A percentile compares a stretch with the other conserved stretches of the same genome.
Evolutionary conservation across 2,329 filamentous ascomycete genomes (phyloP).

Genomic region (Colletotrichum gloeosporioides): DNA sequence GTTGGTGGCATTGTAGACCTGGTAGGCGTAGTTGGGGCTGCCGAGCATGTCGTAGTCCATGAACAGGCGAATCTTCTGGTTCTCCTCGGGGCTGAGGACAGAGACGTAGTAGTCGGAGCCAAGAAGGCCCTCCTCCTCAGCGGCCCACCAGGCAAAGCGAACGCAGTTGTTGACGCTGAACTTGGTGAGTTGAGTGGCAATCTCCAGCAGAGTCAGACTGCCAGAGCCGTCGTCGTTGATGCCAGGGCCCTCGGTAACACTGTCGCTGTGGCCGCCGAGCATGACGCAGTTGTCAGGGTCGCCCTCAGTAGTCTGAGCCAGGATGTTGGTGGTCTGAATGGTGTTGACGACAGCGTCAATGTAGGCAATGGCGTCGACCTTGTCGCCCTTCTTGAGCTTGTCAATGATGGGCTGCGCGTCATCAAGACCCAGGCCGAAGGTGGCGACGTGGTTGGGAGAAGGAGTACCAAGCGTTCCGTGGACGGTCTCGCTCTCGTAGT

Average conservation of each 20-base stretch:
- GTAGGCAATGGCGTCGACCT: conserved; percentile 61
- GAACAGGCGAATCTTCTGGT: conserved; percentile 66
- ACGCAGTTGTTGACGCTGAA: conserved; percentile 69
- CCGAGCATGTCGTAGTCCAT: conserved; percentile 77
- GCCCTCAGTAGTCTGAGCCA: conserved; percentile 65
- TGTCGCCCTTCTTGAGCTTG: conserved; percentile 56
- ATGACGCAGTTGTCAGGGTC: conserved; percentile 69
- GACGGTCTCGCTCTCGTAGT: conserved; percentile 68
- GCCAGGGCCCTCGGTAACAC: conserved; percentile 67
- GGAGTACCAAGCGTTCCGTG: conserved; percentile 73
- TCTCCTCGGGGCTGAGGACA: conserved; percentile 61
- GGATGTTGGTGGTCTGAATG: conserved; percentile 63
- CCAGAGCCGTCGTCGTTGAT: conserved; percentile 83
- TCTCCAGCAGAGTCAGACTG: conserved; percentile 64
- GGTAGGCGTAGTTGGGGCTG: conserved; percentile 70
- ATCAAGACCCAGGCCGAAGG: conserved; percentile 67
- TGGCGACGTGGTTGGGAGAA: conserved; percentile 65
- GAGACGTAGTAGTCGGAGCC: conserved; percentile 68
- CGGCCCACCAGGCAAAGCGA: conserved; percentile 72
- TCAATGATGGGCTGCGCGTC: conserved; percentile 63
- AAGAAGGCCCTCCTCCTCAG: conserved; percentile 70
- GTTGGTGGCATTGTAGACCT: conserved; percentile 77
- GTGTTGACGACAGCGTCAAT: conserved; percentile 62
- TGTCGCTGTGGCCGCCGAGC: conserved; percentile 69
- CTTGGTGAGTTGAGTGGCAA: conserved; percentile 62